Conservation (phyloP, 805 yeast species). For the Citeromyces nyonsensis region DNA sequence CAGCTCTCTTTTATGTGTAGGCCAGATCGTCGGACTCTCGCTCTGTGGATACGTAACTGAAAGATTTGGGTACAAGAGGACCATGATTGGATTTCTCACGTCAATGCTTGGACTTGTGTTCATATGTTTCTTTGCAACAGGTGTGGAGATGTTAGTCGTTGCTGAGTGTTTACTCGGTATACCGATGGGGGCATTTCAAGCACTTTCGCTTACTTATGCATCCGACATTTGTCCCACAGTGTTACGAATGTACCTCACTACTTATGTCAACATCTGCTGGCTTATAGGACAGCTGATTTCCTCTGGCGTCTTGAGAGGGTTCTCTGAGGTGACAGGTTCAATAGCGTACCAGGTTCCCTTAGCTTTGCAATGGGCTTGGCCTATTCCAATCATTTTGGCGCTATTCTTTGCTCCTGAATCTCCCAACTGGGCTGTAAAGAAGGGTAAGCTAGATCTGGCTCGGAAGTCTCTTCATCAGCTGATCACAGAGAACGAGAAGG, state of each 20-base stretch:
- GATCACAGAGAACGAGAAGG: background rate
- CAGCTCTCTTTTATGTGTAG: constrained; percentile 10
- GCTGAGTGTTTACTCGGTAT: constrained; percentile 29
- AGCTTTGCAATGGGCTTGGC: constrained; percentile 50
- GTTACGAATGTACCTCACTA: constrained; percentile 31
- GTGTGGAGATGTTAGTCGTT: constrained; percentile 18
- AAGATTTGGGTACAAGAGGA: constrained; percentile 22
- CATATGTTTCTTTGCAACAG: constrained; percentile 23
- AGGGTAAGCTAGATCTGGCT: constrained; percentile 25
- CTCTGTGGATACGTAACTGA: constrained; percentile 23
- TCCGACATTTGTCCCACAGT: constrained; percentile 39
- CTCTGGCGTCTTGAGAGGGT: constrained; percentile 27
- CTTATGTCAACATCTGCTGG: constrained; percentile 36
- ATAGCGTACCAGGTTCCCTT: constrained; percentile 25
- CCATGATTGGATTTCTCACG: constrained; percentile 16
- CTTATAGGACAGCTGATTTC: constrained; percentile 40
- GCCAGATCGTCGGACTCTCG: constrained; percentile 19
- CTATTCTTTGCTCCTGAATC: constrained; percentile 36
- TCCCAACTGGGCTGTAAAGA: constrained; percentile 38
- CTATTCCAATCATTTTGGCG: constrained; percentile 27
- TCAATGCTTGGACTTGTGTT: constrained; percentile 17
- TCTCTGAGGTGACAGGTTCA: background rate
- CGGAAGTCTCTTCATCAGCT: constrained; percentile 20
- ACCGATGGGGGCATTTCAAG: constrained; percentile 39
- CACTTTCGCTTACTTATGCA: constrained; percentile 37